Conservation (phyloP, 495 filamentous ascomycete genomes). For the Podospora comata region DNA sequence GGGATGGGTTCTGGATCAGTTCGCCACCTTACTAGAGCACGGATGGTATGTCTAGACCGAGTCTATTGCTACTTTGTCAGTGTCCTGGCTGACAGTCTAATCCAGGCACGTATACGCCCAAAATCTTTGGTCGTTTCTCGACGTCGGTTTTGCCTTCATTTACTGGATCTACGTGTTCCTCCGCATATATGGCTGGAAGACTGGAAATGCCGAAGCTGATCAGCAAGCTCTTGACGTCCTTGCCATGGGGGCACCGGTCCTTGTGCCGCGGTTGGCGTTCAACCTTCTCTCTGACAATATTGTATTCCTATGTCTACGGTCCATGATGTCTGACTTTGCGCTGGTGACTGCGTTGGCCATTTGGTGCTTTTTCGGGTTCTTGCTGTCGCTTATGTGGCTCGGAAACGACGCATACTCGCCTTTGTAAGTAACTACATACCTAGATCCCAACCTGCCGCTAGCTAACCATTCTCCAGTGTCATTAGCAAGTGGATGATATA, state of each 20-base stretch:
- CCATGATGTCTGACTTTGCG: slow-evolving; percentile 73
- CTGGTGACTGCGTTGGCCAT: slow-evolving; percentile 59
- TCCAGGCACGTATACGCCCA: slow-evolving; percentile 70
- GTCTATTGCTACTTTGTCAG: no score
- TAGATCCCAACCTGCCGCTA: neutral
- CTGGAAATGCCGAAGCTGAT: slow-evolving; percentile 32
- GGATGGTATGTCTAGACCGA: slow-evolving; percentile 48
- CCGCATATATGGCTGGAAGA: slow-evolving; percentile 55
- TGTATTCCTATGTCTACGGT: slow-evolving; percentile 65
- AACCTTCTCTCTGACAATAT: slow-evolving; percentile 71
- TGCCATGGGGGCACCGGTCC: slow-evolving; percentile 64
- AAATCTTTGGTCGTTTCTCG: slow-evolving; percentile 76
- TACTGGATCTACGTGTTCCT: slow-evolving; percentile 59
- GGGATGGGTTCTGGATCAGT: slow-evolving; percentile 71
- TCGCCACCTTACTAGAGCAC: slow-evolving; percentile 68
- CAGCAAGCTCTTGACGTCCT: slow-evolving; percentile 65
- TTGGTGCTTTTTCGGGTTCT: slow-evolving; percentile 72
- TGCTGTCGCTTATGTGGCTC: slow-evolving; percentile 69
- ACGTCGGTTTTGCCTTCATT: slow-evolving; percentile 62
- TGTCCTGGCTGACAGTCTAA: neutral
- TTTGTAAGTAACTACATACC: slow-evolving; percentile 30
- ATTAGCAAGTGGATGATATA: slow-evolving; percentile 79
- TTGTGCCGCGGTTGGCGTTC: slow-evolving; percentile 71
- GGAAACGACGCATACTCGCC: slow-evolving; percentile 44
- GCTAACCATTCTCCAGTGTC: slow-evolving; percentile 41